Evolutionary conservation across 163 green algal species (phyloP), one percentile per base, ranked within the genome.

Genomic region (Chlamydomonas reinhardtii): DNA sequence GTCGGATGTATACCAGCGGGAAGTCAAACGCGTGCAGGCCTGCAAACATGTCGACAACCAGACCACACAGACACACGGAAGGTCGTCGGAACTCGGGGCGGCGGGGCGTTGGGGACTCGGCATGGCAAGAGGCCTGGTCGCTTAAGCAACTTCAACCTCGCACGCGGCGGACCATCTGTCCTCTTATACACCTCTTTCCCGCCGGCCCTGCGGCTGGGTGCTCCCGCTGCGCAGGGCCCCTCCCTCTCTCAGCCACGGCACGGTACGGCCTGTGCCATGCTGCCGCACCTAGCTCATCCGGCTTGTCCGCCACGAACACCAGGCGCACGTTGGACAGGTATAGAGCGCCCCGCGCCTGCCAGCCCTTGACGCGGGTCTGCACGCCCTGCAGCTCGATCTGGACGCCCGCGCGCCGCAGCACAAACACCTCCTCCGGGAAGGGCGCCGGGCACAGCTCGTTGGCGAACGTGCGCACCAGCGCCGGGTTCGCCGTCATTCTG

Each of bases 11-110:
- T 0, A 93, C 88, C 29, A 98, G 89, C 2, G 96, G 96, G 25
- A 98, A 88, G 88, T 98, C 96, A 81, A 98, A 98, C 0, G 92
- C 92, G 27, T 85, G 77, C 70, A 98, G 91, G 16, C 92, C 94
- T 89, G 81, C 68, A 52, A 19, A 20, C 17, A 32, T 15, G 34
- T 31, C 34, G 11, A 8, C 25, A 34, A 12, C 35, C 29, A 71
- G 4, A 71, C 64, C 12, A 5, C 64, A 35, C 24, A n/a, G 43
- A 54, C 43, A 54, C n/a, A n/a, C n/a, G n/a, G n/a, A n/a, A n/a
- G n/a, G n/a, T n/a, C n/a, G 39, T 48, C 39, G 8, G 8, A 8
- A 48, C 39, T 48, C 5, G 39, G 39, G 39, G 8, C 39, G 39
- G 39, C 39, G 39, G 39, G n/a, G n/a, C n/a, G n/a, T n/a, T n/a